These are phyloP conservation scores for Raffaelea ambrosiae DNA, from an alignment of 2,329 filamentous ascomycete species.

Conservation along the genomic window DNA sequence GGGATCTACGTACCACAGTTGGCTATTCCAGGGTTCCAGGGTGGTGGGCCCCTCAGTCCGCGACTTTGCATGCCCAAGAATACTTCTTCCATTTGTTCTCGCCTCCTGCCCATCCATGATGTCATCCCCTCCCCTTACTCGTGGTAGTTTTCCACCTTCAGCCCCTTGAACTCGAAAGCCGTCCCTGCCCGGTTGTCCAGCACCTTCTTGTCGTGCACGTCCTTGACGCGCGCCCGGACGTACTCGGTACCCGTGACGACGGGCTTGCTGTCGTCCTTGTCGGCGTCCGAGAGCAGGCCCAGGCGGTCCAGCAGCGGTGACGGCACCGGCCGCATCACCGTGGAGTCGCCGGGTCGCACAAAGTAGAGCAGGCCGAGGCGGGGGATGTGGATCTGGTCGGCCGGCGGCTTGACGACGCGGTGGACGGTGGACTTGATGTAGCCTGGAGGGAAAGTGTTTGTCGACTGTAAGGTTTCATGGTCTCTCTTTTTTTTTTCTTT, in stretches of 20 bases:
- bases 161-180: too few species aligned
- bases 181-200: conserved; percentile 33
- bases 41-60: too few species aligned
- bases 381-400: conserved; percentile 34
- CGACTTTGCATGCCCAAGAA: too few species aligned
- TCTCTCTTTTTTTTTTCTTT: background rate
- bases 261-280: conserved; percentile 24
- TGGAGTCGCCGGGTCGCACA: conserved; percentile 25
- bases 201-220: conserved; percentile 35
- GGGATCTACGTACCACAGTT: too few species aligned
- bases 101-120: too few species aligned
- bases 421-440: conserved; percentile 16
- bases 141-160: too few species aligned
- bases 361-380: conserved; percentile 43
- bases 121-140: too few species aligned
- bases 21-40: too few species aligned
- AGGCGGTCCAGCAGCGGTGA: conserved; percentile 16
- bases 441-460: background rate
- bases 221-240: conserved; percentile 34
- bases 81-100: too few species aligned
- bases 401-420: conserved; percentile 17
- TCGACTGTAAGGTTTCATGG: background rate
- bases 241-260: conserved; percentile 33
- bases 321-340: conserved; percentile 8
- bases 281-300: conserved; percentile 28